phyloP scores from a whole-genome alignment of 495 filamentous ascomycete species.

The Neurospora intermedia region DNA sequence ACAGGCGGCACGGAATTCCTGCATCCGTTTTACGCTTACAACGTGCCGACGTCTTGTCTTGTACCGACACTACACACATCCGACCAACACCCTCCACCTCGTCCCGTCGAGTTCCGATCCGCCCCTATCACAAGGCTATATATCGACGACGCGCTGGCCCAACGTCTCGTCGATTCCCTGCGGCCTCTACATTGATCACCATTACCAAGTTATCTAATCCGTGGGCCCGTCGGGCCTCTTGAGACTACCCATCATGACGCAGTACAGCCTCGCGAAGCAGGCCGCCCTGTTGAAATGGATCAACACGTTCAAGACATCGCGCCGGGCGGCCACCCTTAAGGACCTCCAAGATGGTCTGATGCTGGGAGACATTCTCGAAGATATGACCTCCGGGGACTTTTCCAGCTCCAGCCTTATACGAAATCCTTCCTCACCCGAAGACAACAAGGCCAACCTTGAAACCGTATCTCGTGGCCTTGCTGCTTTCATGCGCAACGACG shows the following conservation, averaged over 20 bases:
- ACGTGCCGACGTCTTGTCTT: background rate
- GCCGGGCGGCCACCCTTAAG: conserved; percentile 27
- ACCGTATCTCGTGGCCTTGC: conserved; percentile 55
- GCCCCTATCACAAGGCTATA: background rate
- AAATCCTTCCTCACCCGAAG: conserved; percentile 43
- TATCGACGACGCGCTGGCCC: background rate
- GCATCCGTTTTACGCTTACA: background rate
- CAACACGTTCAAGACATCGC: conserved; percentile 24
- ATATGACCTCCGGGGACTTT: conserved; percentile 46
- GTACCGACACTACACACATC: background rate
- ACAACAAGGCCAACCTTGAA: conserved; percentile 53
- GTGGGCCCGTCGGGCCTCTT: background rate
- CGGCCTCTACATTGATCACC: background rate
- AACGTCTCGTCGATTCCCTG: background rate
- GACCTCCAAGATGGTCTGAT: conserved; percentile 68
- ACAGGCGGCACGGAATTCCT: background rate
- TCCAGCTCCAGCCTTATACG: conserved; percentile 60
- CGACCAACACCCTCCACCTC: background rate
- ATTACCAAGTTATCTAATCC: background rate
- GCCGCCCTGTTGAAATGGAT: conserved; percentile 38
- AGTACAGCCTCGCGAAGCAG: conserved; percentile 20
- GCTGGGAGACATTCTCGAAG: conserved; percentile 57
- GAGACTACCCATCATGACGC: conserved; percentile 14
- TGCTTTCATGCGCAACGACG: conserved; percentile 46
- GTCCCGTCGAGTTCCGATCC: background rate